Base-by-base conservation (phyloP, 805 yeast genomes). In the Ogataea degrootiae region DNA sequence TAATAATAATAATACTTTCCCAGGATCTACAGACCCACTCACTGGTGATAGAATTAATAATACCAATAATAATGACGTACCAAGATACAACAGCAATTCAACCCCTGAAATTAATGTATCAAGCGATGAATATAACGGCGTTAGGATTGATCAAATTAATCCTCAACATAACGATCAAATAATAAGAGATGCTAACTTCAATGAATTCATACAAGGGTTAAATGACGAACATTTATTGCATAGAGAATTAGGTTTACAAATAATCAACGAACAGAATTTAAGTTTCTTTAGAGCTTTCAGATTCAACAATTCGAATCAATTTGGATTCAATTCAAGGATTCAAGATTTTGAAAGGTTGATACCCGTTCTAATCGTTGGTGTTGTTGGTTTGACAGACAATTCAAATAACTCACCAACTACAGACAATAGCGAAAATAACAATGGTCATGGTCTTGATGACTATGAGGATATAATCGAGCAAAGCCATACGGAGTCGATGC, bases 281-380 rank as follows among this genome's bases (percentile, higher is more conserved):
- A 61, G 70, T 5, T 72, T 73, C 41, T 71, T 72, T 48, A 60
- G 76, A 35, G 77, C 77, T 0, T 73, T 72, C 48, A 58, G 76
- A 46, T 73, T 73, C 51, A 67, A 68, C 37, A 43, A 52, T 36
- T 47, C 59, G 16, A 41, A 49, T 23, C 58, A 50, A 12, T 44
- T 52, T 38, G 59, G 55, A 15, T 47, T 41, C 39, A 42, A 46
- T 37, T 35, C 53, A 14, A 39, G 49, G 3, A 36, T 47, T 23
- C 43, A 49, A 11, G 53, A 43, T 19, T 48, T 52, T 17, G 59
- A 58, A 37, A 39, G 56, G 16, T 44, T 56, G 43, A 55, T 62
- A 2, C 68, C 67, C 4, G 64, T 62, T 6, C 43, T 64, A 41
- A 60, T 63, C 16, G 65, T 63, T 15, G 67, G 68, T 2, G 60